Base-by-base conservation (phyloP, 2,329 filamentous ascomycete genomes). In the Neonectria faginata region DNA sequence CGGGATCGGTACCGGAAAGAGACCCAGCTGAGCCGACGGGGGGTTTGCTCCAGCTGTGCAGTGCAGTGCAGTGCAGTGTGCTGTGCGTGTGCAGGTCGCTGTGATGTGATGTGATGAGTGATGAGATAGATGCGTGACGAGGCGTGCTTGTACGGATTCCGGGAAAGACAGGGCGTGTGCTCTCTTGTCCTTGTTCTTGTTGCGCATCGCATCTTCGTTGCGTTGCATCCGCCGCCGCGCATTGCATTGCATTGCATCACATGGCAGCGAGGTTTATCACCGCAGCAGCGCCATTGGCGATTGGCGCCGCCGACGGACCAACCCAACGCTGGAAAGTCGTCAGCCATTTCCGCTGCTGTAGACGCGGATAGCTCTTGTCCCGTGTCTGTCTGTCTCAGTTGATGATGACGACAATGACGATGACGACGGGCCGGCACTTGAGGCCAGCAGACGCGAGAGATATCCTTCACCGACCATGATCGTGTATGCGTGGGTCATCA, bases 131-230 rank as follows among this genome's bases (percentile, higher is more conserved):
- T 56, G 62, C 57, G 69, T 71, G 70, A 72, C 33, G 50, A 64
- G 66, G 60, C 63, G 61, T 70, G 70, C 64, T 56, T 67, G 48
- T 64, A 67, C 62, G 50, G 68, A 70, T 63, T 67, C 27, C 22
- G 6, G 55, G 16, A 41, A 41, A 2, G 39, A 16, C n/a, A 59
- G 47, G 36, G 56, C 25, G 44, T 51, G 48, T 25, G 57, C 33
- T 33, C 33, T 33, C n/a, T 53, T 44, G 25, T n/a, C 53, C 55
- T 58, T 55, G 61, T 51, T 20, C 55, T 27, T 58, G 45, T 22
- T 55, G 54, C 53, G 47, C 50, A 29, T 51, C 31, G 50, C 44
- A 41, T 57, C 41, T 20, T 20, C n/a, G 39, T 10, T 20, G 53
- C 27, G 31, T 51, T 18, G 27, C 27, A 48, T 48, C 45, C 36